Base-by-base conservation (phyloP, 345 rosid genomes). In the Capsella bursapastoris region DNA sequence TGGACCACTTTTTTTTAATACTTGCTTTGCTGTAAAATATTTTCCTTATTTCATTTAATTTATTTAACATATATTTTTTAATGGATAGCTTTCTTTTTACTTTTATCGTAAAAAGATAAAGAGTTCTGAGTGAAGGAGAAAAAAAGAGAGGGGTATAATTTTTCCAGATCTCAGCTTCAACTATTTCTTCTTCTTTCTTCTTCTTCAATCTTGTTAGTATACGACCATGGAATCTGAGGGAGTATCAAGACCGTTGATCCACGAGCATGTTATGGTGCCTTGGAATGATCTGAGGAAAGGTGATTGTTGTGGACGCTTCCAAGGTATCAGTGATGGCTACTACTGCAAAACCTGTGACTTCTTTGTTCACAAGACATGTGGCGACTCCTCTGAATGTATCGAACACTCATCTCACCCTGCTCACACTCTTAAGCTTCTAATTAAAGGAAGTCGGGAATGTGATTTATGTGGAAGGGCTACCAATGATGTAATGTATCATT, bases 401-500 rank as follows among this genome's bases (percentile, higher is more conserved):
- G 2, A 58, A 4, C 29, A 58, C 8, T 45, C 45, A 16, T 15
- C 8, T 16, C 64, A 58, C 64, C 16, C 45, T 2, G 0, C 4
- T 58, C 64, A 58, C 29, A 4, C 28, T 53, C 58, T 53, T 5
- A 2, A 27, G 15, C 57, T 52, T 61, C 52, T 6, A 48, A 7
- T 1, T 7, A 15, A 15, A 15, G 25, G 4, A n/a, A 0, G 0
- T 2, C 1, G 2, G 16, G 0, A 0, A 7, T 49, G 53, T 49
- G 4, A 49, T 7, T 2, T 49, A 16, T 48, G 52, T 15, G 27
- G 0, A 0, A 15, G 3, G 22, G 0, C n/a, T n/a, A n/a, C n/a
- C n/a, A n/a, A n/a, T n/a, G n/a, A 48, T 48, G 25, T 48, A 7
- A 7, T 4, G 4, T 48, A 48, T 48, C 1, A 4, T 8, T 48